These are phyloP conservation scores for Fennellomyces sp. DNA, from an alignment of 371 early-diverging fungal species.

Conservation along the genomic window DNA sequence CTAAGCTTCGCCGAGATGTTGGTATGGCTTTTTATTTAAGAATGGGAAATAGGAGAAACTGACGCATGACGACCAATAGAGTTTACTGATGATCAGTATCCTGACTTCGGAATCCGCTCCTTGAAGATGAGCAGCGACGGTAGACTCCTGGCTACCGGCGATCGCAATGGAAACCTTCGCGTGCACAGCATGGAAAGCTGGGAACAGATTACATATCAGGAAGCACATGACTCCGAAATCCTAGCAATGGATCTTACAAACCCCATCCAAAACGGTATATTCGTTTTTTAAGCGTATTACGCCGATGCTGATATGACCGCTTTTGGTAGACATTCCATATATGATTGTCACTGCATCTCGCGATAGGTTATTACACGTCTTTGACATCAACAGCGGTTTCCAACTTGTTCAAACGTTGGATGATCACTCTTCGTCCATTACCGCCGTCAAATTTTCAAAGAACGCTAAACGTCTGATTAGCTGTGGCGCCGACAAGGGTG, in stretches of 20 bases:
- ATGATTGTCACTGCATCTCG: constrained; percentile 80
- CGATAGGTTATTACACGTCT: constrained; percentile 83
- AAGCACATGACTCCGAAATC: constrained; percentile 87
- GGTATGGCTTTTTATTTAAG: constrained; percentile 21
- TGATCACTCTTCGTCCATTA: constrained; percentile 88
- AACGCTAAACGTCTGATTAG: constrained; percentile 72
- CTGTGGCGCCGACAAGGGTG: constrained; percentile 85
- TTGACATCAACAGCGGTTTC: constrained; percentile 62
- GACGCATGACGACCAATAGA: constrained; percentile 12
- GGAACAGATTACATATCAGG: constrained; percentile 67
- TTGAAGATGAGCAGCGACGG: constrained; percentile 74
- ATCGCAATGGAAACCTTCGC: constrained; percentile 76
- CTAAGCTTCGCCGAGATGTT: constrained; percentile 33
- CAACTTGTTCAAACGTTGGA: constrained; percentile 79
- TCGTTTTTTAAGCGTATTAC: too few species aligned
- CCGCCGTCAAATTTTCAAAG: constrained; percentile 71
- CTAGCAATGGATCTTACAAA: constrained; percentile 75
- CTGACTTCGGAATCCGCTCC: constrained; percentile 72
- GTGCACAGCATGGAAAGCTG: constrained; percentile 65
- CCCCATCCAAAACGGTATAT: constrained; percentile 9
- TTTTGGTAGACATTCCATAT: constrained; percentile 33
- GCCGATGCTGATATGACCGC: not conserved
- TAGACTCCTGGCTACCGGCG: constrained; percentile 73
- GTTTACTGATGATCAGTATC: constrained; percentile 37
- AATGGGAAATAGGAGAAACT: not conserved